Evolutionary conservation across 1,284 basidiomycete genomes (phyloP).

Genomic region (Austroboletus niveus): DNA sequence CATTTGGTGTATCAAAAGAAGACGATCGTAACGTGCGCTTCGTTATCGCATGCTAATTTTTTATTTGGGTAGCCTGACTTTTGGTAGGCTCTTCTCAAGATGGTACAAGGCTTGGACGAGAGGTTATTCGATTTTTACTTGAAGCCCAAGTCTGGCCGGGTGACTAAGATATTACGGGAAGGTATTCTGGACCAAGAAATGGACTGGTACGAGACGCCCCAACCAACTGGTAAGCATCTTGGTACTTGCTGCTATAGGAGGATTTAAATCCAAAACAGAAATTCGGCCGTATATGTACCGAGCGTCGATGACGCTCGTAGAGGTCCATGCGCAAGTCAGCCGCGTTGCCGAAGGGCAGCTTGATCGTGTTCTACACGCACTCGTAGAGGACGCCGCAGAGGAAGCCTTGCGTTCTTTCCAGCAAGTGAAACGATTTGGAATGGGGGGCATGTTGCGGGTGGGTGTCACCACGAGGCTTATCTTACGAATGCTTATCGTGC

Average conservation of each 20-base stretch:
- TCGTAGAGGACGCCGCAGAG: constrained; percentile 82
- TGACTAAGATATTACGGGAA: constrained; percentile 69
- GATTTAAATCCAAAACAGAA: constrained; percentile 47
- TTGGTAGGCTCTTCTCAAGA: constrained; percentile 67
- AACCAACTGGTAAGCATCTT: constrained; percentile 71
- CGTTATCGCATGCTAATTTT: not conserved
- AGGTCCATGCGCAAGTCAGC: constrained; percentile 89
- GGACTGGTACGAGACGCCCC: constrained; percentile 90
- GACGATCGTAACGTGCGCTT: constrained; percentile 66
- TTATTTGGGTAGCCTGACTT: constrained; percentile 3
- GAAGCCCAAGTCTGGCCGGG: constrained; percentile 68
- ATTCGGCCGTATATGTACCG: constrained; percentile 95
- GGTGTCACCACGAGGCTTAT: constrained; percentile 30
- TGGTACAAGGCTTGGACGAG: constrained; percentile 81
- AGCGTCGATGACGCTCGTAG: constrained; percentile 84
- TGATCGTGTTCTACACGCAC: constrained; percentile 75
- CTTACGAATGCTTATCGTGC: not conserved
- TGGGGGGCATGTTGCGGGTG: constrained; percentile 97
- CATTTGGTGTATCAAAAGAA: constrained; percentile 74
- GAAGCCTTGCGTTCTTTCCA: constrained; percentile 84
- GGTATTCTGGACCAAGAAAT: constrained; percentile 81
- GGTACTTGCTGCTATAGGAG: not conserved
- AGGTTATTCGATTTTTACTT: constrained; percentile 87
- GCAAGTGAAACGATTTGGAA: constrained; percentile 87
- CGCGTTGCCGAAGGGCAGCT: constrained; percentile 78